A percentile compares a stretch with the other conserved stretches of the same genome.
Conservation (phyloP, 176 grass and related monocot genomes). For the Musa troglodytarum region DNA sequence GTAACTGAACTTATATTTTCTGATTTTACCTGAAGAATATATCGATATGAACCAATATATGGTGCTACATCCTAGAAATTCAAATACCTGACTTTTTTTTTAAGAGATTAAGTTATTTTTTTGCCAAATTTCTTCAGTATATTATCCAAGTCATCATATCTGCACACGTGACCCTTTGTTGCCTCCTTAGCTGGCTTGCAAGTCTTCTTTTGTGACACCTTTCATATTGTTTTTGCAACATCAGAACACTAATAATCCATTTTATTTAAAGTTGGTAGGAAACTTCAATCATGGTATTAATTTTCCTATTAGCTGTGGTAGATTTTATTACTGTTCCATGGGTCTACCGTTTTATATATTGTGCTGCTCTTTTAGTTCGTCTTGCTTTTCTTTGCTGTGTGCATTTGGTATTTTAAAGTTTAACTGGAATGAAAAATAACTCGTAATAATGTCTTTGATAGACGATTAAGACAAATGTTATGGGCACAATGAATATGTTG, state of each 20-base stretch:
- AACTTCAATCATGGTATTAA: too few relatives aligned
- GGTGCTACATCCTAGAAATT: background rate
- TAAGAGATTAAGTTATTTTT: background rate
- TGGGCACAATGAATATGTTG: conserved; percentile 96
- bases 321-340: too few relatives aligned
- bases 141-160: too few relatives aligned
- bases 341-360: too few relatives aligned
- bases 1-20: background rate
- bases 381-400: background rate
- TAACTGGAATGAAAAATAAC: background rate
- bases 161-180: too few relatives aligned
- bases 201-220: too few relatives aligned
- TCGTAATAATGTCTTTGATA: conserved; percentile 15
- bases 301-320: too few relatives aligned
- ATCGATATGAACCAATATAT: background rate
- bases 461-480: conserved; percentile 90
- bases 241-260: too few relatives aligned
- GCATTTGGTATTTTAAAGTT: background rate
- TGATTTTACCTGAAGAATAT: background rate
- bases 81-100: background rate
- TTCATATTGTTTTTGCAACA: too few relatives aligned
- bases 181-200: too few relatives aligned
- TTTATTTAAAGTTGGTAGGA: too few relatives aligned
- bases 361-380: too few relatives aligned
- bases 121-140: background rate